Evolutionary conservation across 768 basidiomycete genomes (phyloP).

Genomic region (Trametes sanguinea): DNA sequence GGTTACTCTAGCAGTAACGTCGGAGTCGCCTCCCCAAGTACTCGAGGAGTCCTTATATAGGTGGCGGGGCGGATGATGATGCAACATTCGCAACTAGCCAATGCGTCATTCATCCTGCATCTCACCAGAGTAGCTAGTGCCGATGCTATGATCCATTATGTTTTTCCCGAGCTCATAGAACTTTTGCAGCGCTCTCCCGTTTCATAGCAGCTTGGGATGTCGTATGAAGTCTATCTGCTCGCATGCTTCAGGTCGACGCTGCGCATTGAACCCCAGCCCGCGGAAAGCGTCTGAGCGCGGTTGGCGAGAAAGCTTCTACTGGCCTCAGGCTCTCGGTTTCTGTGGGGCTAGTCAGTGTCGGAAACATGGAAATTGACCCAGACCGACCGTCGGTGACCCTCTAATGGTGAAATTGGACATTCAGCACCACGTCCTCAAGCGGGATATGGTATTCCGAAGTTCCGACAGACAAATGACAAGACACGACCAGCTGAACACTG

Average conservation of each 20-base stretch:
- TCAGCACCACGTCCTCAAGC: neutral
- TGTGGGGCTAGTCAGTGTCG: neutral
- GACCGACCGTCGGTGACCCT: neutral
- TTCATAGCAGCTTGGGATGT: too few relatives aligned
- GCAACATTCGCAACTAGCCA: neutral
- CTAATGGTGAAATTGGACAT: neutral
- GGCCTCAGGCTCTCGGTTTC: neutral
- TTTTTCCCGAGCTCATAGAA: too few relatives aligned
- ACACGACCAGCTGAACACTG: neutral
- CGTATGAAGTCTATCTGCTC: too few relatives aligned
- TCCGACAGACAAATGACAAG: neutral
- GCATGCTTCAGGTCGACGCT: too few relatives aligned
- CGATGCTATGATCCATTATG: too few relatives aligned
- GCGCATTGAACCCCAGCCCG: too few relatives aligned
- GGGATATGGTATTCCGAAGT: neutral
- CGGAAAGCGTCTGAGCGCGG: too few relatives aligned
- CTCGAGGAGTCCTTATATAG: neutral
- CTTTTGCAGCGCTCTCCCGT: too few relatives aligned
- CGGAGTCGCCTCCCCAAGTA: neutral
- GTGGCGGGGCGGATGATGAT: neutral
- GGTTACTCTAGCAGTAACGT: neutral
- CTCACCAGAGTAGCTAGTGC: too few relatives aligned
- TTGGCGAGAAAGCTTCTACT: too few relatives aligned
- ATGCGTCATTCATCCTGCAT: neutral
- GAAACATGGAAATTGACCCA: neutral